These are phyloP conservation scores for Citrus trifoliata DNA, from an alignment of 345 rosid genomes.

Conservation along the genomic window DNA sequence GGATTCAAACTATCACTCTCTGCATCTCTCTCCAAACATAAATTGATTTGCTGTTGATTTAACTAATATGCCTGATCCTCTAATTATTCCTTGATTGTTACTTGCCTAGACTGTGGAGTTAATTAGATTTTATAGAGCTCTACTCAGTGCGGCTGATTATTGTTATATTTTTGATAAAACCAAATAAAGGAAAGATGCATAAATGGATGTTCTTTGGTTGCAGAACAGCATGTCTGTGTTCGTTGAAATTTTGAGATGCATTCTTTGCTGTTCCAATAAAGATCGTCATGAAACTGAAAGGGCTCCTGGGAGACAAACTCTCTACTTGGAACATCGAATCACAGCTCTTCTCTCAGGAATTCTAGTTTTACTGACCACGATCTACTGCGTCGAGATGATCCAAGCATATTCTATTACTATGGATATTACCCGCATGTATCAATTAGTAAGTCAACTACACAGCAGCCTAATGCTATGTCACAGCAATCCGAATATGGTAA, in stretches of 20 bases:
- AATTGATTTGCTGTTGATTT: neutral
- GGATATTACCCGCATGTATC: neutral
- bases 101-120: neutral
- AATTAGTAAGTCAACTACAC: neutral
- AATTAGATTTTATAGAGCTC: neutral
- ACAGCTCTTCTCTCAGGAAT: neutral
- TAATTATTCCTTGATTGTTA: neutral
- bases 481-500: neutral
- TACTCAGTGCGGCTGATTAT: neutral
- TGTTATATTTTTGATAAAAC: neutral
- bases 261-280: slow-evolving; percentile 24
- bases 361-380: neutral
- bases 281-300: neutral
- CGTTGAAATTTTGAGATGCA: slow-evolving; percentile 20
- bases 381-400: neutral
- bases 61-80: neutral
- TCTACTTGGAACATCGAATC: neutral
- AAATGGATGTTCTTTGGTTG: neutral
- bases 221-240: slow-evolving; percentile 12
- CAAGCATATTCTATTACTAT: neutral
- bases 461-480: neutral
- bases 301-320: neutral
- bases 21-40: neutral
- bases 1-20: neutral
- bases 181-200: neutral